Evolutionary conservation across 345 rosid species (phyloP), one percentile per base, ranked within the genome.

Genomic region (Dovyalis caffra): DNA sequence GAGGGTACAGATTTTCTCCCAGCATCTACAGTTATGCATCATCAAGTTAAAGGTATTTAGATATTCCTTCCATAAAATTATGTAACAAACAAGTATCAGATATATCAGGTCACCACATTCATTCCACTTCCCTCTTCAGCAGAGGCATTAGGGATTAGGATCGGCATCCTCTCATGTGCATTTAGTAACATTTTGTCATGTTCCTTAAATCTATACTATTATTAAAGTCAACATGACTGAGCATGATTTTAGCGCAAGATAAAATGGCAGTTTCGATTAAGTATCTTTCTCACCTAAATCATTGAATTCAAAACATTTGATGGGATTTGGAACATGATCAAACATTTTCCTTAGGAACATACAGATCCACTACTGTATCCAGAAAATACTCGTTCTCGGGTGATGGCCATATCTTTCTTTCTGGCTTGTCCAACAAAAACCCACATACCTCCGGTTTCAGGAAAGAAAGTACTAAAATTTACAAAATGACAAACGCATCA

Each of bases 1-100:
- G 90, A 8, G 97, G 99, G 80, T 95, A 95, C 45, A 95, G 95
- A 83, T 81, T 95, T 90, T 95, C 97, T 3, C 99, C 99, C 73
- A 95, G 82, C 97, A 95, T 87, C 99, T 94, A 75, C 77, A 80
- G 51, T 68, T 70, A 64, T 47, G 63, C 33, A 68, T 1, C 47
- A 18, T 1, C 47, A 18, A 53, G 16, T 4, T 31, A 38, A 62
- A 12, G 66, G 23, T 64, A 5, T 0, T 61, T 9, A 61, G 64
- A 61, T 51, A 21, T 51, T 51, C 10, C 1, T 51, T 51, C 20
- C 25, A 21, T 21, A 23, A 21, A 56, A 56, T 23, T 23, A 23
- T n/a, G 5, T 56, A 56, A 3, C 15, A 56, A 25, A 16, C 37
- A 29, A 29, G 66, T 16, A 62, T 56, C 15, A 3, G 11, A 56